Evolutionary conservation across 257 asterid genomes (phyloP).

Genomic region (Salvia miltiorrhiza): DNA sequence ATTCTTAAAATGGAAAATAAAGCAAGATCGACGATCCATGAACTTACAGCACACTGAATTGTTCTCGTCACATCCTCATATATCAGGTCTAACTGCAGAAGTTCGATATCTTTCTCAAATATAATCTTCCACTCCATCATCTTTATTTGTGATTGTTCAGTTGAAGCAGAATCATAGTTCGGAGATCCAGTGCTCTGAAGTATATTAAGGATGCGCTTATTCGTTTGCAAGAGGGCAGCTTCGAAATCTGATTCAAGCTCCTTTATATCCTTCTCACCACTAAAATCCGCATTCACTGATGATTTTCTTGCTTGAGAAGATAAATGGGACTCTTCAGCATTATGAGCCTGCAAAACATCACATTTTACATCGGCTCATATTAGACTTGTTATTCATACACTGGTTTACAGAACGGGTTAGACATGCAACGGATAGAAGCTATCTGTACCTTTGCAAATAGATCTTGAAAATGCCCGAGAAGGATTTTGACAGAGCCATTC

Average conservation of each 20-base stretch:
- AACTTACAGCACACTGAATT: constrained; percentile 59
- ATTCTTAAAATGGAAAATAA: constrained; percentile 2
- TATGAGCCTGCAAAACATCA: constrained; percentile 50
- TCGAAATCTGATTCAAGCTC: constrained; percentile 39
- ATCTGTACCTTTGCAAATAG: constrained; percentile 52
- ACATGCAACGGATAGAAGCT: background rate
- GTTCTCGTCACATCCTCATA: constrained; percentile 45
- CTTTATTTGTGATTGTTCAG: constrained; percentile 37
- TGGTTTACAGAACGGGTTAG: background rate
- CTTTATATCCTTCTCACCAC: constrained; percentile 18
- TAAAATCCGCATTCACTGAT: constrained; percentile 25
- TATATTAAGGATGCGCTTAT: constrained; percentile 32
- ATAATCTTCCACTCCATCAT: constrained; percentile 56
- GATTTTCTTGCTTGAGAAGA: constrained; percentile 31
- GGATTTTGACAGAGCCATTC: constrained; percentile 45
- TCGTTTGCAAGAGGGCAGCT: constrained; percentile 41
- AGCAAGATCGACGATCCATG: background rate
- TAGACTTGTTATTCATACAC: background rate
- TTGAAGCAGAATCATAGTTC: constrained; percentile 34
- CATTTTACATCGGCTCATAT: background rate
- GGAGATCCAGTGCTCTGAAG: constrained; percentile 36
- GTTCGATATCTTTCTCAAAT: constrained; percentile 48
- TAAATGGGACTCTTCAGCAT: constrained; percentile 36
- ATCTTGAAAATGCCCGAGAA: constrained; percentile 56
- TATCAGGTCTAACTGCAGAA: constrained; percentile 55